Base-by-base conservation (phyloP, 1,284 basidiomycete species). In the Anthracocystis walkeri region DNA sequence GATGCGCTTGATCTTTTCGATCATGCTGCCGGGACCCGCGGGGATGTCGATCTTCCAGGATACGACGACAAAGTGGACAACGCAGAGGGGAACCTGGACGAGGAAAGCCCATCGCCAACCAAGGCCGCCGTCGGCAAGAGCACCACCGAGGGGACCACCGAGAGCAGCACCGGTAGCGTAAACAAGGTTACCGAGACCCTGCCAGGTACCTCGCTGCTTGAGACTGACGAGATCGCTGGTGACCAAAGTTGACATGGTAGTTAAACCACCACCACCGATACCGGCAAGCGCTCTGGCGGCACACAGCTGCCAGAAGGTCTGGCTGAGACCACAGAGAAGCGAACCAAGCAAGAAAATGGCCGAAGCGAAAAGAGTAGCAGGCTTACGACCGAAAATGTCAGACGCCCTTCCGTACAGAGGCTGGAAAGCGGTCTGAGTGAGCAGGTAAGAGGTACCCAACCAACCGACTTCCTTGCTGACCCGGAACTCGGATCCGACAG, bases 251-350 rank as follows among this genome's bases (percentile, higher is more conserved):
- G 84, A 66, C 77, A 87, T 85, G 27, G 83, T 82, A 52, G 86
- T 87, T 55, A 87, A 78, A 12, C 87, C 87, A 33, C 87, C 87
- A 20, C 87, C 87, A 14, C 87, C 87, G 21, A 87, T 84, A 65
- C 87, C 87, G 8, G 85, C 83, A 16, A 87, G 83, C 7, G 86
- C 86, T 31, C 87, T 77, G 33, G 84, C 85, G 31, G 73, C 71
- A 52, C 81, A 83, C 10, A 83, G 77, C 76, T 81, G 80, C 72
- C 65, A 66, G 68, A 84, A 82, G 18, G 75, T 77, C 57, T 77
- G 79, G 21, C 80, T 78, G 50, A 84, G 76, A 64, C 83, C 82
- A 55, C 83, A 84, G 40, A 84, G 60, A 8, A 83, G 70, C 27
- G 77, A 77, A n/a, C 83, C 83, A 49, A 82, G 14, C 14, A 80